Evolutionary conservation across 2,329 filamentous ascomycete species (phyloP).

Genomic region (Drechslerella dactyloides): DNA sequence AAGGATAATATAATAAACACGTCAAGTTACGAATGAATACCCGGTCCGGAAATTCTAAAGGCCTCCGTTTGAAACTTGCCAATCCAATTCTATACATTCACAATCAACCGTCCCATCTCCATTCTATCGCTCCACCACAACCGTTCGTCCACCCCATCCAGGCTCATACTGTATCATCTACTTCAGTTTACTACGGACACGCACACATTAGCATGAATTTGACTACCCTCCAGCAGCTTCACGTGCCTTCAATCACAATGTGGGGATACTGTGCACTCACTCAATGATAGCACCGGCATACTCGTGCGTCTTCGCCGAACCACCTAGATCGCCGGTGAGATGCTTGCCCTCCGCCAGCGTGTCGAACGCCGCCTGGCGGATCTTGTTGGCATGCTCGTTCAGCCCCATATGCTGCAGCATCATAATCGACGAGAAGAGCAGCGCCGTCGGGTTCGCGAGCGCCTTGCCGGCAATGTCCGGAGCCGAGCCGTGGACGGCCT

Average conservation of each 20-base stretch:
- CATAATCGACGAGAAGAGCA: constrained; percentile 96
- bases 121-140: not conserved
- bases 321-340: constrained; percentile 93
- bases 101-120: not conserved
- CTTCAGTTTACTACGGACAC: constrained; percentile 37
- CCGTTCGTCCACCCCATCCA: not conserved
- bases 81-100: constrained; percentile 9
- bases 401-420: constrained; percentile 99
- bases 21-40: not conserved
- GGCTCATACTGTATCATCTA: constrained; percentile 2
- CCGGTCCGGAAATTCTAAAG: not conserved
- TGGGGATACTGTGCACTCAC: too few species aligned
- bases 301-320: constrained; percentile 93
- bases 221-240: too few species aligned
- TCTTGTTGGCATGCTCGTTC: constrained; percentile 79
- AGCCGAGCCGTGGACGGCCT: constrained; percentile 96
- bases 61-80: not conserved
- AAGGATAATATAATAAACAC: constrained; percentile 3
- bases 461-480: constrained; percentile 96
- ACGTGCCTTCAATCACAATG: too few species aligned
- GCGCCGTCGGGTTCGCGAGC: constrained; percentile 94
- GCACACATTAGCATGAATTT: constrained; percentile 7
- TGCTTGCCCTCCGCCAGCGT: constrained; percentile 94
- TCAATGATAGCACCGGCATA: constrained; percentile 90
- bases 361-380: constrained; percentile 94